phyloP scores from a whole-genome alignment of 1,139 yeast species.

The Debaryomyces singareniensis region DNA sequence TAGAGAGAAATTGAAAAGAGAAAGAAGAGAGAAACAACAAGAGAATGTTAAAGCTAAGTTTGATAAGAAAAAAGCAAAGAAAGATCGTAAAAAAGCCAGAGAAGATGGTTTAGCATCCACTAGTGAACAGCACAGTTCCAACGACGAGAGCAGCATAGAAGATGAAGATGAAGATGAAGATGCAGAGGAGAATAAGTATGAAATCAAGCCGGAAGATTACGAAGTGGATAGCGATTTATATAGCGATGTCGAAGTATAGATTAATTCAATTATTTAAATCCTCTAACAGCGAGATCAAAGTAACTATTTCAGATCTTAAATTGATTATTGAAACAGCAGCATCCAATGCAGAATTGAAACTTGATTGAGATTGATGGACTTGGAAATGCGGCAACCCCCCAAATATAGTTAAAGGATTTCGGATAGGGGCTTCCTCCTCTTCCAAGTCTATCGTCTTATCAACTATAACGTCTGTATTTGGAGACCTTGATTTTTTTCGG shows the following conservation, averaged over 20 bases:
- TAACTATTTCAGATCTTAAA: slow-evolving; percentile 15
- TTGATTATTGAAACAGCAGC: slow-evolving; percentile 22
- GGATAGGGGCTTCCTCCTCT: slow-evolving; percentile 5
- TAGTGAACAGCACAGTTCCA: neutral
- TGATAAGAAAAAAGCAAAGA: slow-evolving; percentile 66
- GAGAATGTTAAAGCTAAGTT: slow-evolving; percentile 74
- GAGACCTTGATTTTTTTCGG: neutral
- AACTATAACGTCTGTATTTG: neutral
- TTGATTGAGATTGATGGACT: slow-evolving; percentile 32
- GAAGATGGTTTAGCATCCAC: slow-evolving; percentile 28
- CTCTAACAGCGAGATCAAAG: slow-evolving; percentile 13
- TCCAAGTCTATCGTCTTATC: slow-evolving; percentile 1
- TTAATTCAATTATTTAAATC: slow-evolving; percentile 3
- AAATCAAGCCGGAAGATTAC: slow-evolving; percentile 38
- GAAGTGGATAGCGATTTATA: slow-evolving; percentile 45
- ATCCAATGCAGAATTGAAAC: slow-evolving; percentile 26
- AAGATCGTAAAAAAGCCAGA: slow-evolving; percentile 63
- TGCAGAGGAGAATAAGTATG: slow-evolving; percentile 23
- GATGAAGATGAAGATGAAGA: slow-evolving; percentile 10
- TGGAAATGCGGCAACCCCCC: slow-evolving; percentile 44
- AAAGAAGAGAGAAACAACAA: slow-evolving; percentile 73
- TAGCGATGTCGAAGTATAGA: slow-evolving; percentile 30
- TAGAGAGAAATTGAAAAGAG: slow-evolving; percentile 56
- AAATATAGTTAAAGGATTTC: slow-evolving; percentile 45
- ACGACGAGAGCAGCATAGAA: slow-evolving; percentile 7